phyloP scores from a whole-genome alignment of 1,284 basidiomycete species.

The Microbotryum silenes-acaulis region DNA sequence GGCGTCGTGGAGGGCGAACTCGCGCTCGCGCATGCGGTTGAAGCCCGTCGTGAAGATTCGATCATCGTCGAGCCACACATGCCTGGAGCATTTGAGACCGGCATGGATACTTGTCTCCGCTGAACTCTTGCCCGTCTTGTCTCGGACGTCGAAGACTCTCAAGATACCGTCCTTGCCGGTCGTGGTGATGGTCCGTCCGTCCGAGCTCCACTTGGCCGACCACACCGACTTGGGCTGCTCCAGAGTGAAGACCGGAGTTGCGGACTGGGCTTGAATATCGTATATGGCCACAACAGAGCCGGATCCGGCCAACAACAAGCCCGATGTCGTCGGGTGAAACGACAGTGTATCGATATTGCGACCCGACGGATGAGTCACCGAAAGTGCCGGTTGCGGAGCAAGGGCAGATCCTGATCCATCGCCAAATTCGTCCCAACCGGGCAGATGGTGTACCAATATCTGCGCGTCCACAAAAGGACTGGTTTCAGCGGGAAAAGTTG shows the following conservation, averaged over 20 bases:
- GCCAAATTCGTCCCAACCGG: neutral
- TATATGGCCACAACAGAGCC: conserved; percentile 37
- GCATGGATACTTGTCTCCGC: conserved; percentile 7
- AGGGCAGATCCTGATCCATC: neutral
- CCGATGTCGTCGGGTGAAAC: conserved; percentile 43
- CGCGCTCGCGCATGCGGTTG: conserved; percentile 36
- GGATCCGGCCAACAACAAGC: conserved; percentile 37
- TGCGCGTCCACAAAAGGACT: neutral
- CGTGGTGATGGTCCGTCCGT: conserved; percentile 39
- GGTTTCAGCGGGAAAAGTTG: neutral
- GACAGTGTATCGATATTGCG: conserved; percentile 38
- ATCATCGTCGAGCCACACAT: conserved; percentile 41
- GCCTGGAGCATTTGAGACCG: conserved; percentile 30
- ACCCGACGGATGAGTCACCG: conserved; percentile 1
- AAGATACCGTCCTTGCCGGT: conserved; percentile 40
- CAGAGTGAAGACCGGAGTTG: conserved; percentile 25
- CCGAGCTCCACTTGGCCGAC: conserved; percentile 40
- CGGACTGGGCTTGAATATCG: conserved; percentile 33
- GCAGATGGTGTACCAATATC: conserved; percentile 16
- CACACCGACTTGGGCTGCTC: conserved; percentile 38
- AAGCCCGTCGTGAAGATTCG: conserved; percentile 44
- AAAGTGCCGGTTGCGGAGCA: neutral
- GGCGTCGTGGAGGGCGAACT: conserved; percentile 33
- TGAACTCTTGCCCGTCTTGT: neutral
- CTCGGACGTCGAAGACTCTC: conserved; percentile 41